Evolutionary conservation across 2,329 filamentous ascomycete genomes (phyloP), one percentile per base, ranked within the genome.

Genomic region (Pseudopyrenochaeta lycopersici): DNA sequence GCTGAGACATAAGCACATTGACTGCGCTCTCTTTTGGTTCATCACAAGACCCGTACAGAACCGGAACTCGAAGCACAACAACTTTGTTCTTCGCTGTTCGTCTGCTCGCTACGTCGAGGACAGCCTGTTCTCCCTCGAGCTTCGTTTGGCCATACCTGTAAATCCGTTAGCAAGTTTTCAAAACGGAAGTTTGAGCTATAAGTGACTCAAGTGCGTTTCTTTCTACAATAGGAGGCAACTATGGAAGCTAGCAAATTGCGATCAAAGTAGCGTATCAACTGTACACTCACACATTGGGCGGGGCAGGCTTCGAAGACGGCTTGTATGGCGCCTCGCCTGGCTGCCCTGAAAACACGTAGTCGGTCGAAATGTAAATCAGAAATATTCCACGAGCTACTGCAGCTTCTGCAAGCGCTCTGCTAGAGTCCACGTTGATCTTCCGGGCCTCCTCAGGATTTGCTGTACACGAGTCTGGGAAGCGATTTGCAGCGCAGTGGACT

Each of bases 401-500:
- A n/a, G 87, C 81, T 35, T 80, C 75, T 9, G 91, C 90, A 11
- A 97, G 84, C 7, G 78, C 77, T 42, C 81, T 78, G 41, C 90
- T 90, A 2, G 91, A 89, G 2, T 85, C 82, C 11, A 94, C 86
- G 68, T 96, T 96, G 66, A 96, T 81, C 15, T 83, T 83, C 55
- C 84, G 85, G 2, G 92, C 91, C 48, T 86, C 90, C 54, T 88
- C 85, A 2, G 92, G 92, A 72, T 97, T 86, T 60, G 85, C 84
- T 66, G 92, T 89, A 69, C 92, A 94, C 71, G 90, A 89, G 76
- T 97, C 92, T 2, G 93, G 92, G 68, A 89, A 96, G 57, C 91
- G 87, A 75, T 96, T 93, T 40, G 92, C 92, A 35, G 92, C 93
- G 92, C 91, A 94, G 74, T 96, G 92, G 31, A 96, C 84, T 39